These are phyloP conservation scores for Hypoxylon rickii DNA, from an alignment of 495 filamentous ascomycete species.

Conservation along the genomic window DNA sequence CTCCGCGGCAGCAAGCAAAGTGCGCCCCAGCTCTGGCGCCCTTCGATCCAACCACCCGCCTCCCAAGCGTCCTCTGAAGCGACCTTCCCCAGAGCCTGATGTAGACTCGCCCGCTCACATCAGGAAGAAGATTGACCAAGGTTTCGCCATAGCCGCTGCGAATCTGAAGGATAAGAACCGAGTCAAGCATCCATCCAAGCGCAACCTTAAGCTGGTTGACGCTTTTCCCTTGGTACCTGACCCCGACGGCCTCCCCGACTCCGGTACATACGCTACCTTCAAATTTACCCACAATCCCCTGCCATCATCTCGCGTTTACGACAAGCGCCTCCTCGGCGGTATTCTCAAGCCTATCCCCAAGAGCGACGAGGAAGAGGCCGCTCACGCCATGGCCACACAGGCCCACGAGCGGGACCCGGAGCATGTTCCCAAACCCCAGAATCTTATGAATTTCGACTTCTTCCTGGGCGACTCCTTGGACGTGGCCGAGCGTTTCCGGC, in stretches of 20 bases:
- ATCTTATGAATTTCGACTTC: constrained; percentile 77
- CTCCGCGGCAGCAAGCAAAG: constrained; percentile 64
- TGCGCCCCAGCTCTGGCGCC: constrained; percentile 35
- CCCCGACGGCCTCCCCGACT: constrained; percentile 84
- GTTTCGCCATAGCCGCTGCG: constrained; percentile 78
- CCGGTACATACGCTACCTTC: constrained; percentile 80
- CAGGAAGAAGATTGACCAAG: constrained; percentile 77
- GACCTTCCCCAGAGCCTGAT: constrained; percentile 53
- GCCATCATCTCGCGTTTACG: constrained; percentile 61
- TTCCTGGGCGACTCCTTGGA: constrained; percentile 67
- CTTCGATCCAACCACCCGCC: constrained; percentile 43
- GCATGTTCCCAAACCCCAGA: constrained; percentile 63
- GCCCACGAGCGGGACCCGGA: constrained; percentile 67
- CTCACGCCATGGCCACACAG: constrained; percentile 56
- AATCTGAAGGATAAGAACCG: constrained; percentile 69
- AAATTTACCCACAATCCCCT: constrained; percentile 89
- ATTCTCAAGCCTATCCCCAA: constrained; percentile 70
- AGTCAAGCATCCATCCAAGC: constrained; percentile 81
- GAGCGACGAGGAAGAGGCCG: constrained; percentile 54
- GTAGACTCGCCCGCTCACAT: constrained; percentile 81
- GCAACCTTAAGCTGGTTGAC: constrained; percentile 76
- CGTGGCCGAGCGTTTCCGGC: constrained; percentile 64
- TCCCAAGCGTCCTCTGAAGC: constrained; percentile 40
- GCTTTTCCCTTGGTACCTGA: constrained; percentile 85
- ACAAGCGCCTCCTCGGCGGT: constrained; percentile 78